A percentile compares a stretch with the other conserved stretches of the same genome.
These are phyloP conservation scores for Vitis hybrid DNA, from an alignment of 177 flowering plant species.

Conservation along the genomic window DNA sequence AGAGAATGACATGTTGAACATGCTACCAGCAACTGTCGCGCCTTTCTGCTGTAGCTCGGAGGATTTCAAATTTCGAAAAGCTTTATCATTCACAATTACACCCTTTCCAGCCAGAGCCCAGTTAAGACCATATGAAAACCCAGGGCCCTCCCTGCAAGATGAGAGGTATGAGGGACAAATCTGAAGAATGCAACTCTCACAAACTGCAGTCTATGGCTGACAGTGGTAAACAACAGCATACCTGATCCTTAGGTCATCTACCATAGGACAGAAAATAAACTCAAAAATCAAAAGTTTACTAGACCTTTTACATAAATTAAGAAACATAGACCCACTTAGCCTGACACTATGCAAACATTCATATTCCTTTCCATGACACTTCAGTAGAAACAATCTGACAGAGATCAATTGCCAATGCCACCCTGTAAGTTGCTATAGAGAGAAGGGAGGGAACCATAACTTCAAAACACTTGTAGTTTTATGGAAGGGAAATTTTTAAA, in stretches of 20 bases:
- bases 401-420: no score
- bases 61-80: constrained; percentile 46
- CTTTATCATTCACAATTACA: constrained; percentile 53
- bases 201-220: not conserved
- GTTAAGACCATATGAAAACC: constrained; percentile 51
- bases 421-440: no score
- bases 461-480: no score
- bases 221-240: not conserved
- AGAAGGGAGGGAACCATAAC: no score
- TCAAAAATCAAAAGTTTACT: no score
- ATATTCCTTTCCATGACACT: no score
- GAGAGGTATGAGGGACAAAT: not conserved
- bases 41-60: constrained; percentile 52
- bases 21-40: constrained; percentile 38
- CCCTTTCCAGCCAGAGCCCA: constrained; percentile 62
- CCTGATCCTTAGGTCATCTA: not conserved
- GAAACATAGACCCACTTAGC: no score
- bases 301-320: no score
- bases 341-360: no score
- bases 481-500: no score
- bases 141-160: constrained; percentile 36
- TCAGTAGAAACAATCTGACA: no score
- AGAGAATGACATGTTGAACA: not conserved
- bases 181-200: not conserved
- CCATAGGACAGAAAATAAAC: no score